Evolutionary conservation across 2,329 filamentous ascomycete genomes (phyloP), one percentile per base, ranked within the genome.

Genomic region (Colletotrichum tanaceti): DNA sequence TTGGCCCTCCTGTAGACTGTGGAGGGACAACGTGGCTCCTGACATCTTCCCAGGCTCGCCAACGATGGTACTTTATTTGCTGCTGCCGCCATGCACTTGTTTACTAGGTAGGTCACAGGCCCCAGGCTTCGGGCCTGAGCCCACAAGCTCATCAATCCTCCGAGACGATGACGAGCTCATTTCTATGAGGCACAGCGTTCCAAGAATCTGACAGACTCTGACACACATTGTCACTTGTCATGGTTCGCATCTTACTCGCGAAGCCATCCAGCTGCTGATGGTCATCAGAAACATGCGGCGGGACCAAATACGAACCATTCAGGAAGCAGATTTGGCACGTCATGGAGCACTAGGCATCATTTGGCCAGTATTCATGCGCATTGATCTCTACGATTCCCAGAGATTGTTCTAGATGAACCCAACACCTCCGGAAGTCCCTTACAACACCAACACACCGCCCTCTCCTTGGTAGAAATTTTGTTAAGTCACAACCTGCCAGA

Each of bases 401-500:
- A 65, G 60, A 65, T 41, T 43, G 44, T 32, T 68, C 65, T 68
- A 50, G 24, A 59, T 58, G 46, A 65, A 58, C 60, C 47, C 16
- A 55, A 43, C 57, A 61, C 57, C 63, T 39, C 18, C 22, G 16
- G 4, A 52, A 22, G 35, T 24, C 52, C 62, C 3, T 22, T 54
- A 35, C 32, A 28, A 24, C 38, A 57, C 39, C 46, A 20, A 22
- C 32, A 35, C 18, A 24, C 7, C 13, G 13, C 9, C 41, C 18
- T n/a, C 14, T 20, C 32, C 14, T 7, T 20, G 13, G 18, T n/a
- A 41, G 22, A 22, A 22, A 73, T 71, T 74, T 55, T 65, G 44
- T 58, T 58, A 58, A 58, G 59, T 63, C 38, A 58, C 66, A 22
- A 65, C 61, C 61, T 65, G 24, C 24, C 6, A 16, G n/a, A 28